Percentiles rank a stretch among this genome's conserved stretches.
Evolutionary conservation across 106 monocot genomes (phyloP).

Genomic region (Acorus calamus): DNA sequence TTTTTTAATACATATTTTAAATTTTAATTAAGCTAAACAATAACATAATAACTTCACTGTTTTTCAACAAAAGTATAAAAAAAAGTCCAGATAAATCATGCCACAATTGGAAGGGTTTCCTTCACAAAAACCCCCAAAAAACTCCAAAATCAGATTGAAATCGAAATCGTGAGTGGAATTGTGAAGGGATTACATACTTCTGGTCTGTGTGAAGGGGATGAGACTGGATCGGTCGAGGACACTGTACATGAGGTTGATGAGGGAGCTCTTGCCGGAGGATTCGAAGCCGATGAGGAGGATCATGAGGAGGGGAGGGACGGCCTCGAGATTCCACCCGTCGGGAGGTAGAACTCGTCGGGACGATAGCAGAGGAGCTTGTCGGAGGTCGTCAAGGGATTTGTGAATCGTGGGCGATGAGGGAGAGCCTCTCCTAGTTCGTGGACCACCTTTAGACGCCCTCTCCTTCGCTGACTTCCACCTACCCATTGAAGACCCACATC

Average conservation of each 20-base stretch:
- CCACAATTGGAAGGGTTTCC: no score
- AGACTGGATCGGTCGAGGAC: slow-evolving; percentile 49
- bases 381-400: slow-evolving; percentile 47
- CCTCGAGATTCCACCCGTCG: slow-evolving; percentile 39
- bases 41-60: no score
- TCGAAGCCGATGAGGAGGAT: slow-evolving; percentile 34
- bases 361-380: slow-evolving; percentile 40
- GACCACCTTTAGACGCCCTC: slow-evolving; percentile 16
- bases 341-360: slow-evolving; percentile 55
- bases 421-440: slow-evolving; percentile 54
- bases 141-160: no score
- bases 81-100: slow-evolving; percentile 40
- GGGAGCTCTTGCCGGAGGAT: slow-evolving; percentile 45
- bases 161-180: no score
- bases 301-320: slow-evolving; percentile 33
- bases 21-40: no score
- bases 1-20: no score
- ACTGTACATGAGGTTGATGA: slow-evolving; percentile 53
- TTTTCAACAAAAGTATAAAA: no score
- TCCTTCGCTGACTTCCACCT: no score
- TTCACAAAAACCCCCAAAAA: no score
- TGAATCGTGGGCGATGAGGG: slow-evolving; percentile 24
- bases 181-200: no score
- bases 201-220: slow-evolving; percentile 44
- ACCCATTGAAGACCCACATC: no score